These are phyloP conservation scores for Cryphonectria carpinicola DNA, from an alignment of 2,329 filamentous ascomycete genomes.

Conservation along the genomic window DNA sequence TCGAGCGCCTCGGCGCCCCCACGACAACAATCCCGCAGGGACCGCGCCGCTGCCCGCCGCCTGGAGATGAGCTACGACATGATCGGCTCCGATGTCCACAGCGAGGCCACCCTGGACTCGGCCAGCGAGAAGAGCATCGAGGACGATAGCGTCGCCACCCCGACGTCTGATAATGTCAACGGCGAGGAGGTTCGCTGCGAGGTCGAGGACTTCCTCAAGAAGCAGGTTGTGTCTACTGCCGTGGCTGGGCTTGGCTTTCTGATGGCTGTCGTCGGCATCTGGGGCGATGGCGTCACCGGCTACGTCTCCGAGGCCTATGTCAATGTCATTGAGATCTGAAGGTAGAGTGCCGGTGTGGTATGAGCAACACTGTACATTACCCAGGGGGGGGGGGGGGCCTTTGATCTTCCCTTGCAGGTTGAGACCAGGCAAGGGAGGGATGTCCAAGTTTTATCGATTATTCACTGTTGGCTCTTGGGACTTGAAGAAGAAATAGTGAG, in stretches of 20 bases:
- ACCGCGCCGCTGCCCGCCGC: slow-evolving; percentile 41
- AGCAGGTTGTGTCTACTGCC: slow-evolving; percentile 57
- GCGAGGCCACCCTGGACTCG: slow-evolving; percentile 45
- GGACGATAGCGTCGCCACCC: slow-evolving; percentile 44
- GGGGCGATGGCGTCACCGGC: slow-evolving; percentile 35
- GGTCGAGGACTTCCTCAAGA: slow-evolving; percentile 59
- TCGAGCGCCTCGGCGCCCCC: slow-evolving; percentile 18
- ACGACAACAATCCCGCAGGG: slow-evolving; percentile 27
- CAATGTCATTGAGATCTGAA: slow-evolving; percentile 19
- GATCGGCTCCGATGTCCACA: slow-evolving; percentile 55
- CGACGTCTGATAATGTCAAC: slow-evolving; percentile 53
- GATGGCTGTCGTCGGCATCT: slow-evolving; percentile 67
- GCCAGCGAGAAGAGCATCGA: slow-evolving; percentile 53
- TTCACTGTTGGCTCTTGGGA: slow-evolving; percentile 46
- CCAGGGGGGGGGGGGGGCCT: not conserved
- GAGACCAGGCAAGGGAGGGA: not conserved
- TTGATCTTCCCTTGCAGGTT: not conserved
- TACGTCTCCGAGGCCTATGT: slow-evolving; percentile 24
- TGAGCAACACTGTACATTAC: not conserved
- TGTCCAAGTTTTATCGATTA: not conserved
- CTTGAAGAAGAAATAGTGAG: not conserved
- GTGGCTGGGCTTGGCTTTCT: slow-evolving; percentile 61
- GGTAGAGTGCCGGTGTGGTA: not conserved
- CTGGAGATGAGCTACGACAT: slow-evolving; percentile 77
- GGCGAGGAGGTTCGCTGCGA: slow-evolving; percentile 64